These are phyloP conservation scores for Rhododendron ferrugineum DNA, from an alignment of 148 eudicot genomes.

Conservation along the genomic window DNA sequence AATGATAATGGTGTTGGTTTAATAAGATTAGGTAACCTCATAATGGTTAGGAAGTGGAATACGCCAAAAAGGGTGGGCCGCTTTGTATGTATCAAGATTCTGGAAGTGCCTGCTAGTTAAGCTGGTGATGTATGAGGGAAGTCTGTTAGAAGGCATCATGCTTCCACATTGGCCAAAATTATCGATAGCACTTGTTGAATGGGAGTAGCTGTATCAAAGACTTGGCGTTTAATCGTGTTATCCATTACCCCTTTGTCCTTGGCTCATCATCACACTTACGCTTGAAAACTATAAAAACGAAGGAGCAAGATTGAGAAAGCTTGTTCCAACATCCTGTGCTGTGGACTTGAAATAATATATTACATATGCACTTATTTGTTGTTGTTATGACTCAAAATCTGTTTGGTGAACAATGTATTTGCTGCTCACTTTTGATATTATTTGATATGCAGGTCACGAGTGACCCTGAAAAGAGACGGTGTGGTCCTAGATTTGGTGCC, in stretches of 20 bases:
- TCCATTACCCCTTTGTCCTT: neutral
- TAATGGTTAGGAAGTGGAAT: neutral
- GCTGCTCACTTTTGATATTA: neutral
- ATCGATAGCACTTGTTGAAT: neutral
- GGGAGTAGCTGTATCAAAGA: neutral
- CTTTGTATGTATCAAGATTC: neutral
- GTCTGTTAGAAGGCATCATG: neutral
- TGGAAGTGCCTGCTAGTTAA: neutral
- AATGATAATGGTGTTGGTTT: neutral
- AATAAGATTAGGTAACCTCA: neutral
- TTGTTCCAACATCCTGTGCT: neutral
- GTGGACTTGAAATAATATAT: neutral
- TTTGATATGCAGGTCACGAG: conserved; percentile 55
- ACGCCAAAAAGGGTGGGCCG: neutral
- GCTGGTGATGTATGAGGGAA: neutral
- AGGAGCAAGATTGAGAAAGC: neutral
- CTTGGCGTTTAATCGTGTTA: neutral
- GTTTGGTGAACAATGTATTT: neutral
- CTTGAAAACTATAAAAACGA: neutral
- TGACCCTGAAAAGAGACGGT: conserved; percentile 68
- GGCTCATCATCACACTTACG: neutral
- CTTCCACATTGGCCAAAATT: neutral
- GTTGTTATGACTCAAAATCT: neutral
- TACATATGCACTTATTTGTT: neutral
- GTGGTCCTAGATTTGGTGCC: conserved; percentile 90